phyloP scores from a whole-genome alignment of 768 basidiomycete genomes.

The Cystobasidium onofrii region DNA sequence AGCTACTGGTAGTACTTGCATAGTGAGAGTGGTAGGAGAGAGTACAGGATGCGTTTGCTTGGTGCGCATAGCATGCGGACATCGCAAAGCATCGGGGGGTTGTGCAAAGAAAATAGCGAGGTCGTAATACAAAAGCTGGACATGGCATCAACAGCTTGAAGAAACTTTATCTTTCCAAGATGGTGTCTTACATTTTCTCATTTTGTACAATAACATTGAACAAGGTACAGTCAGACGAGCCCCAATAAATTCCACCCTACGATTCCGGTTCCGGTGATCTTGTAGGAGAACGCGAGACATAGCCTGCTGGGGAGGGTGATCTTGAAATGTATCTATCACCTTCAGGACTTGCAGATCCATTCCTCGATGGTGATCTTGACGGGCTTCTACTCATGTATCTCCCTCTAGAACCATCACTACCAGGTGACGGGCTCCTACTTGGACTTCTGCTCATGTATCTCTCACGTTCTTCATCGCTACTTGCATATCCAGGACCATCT shows the following conservation, averaged over 20 bases:
- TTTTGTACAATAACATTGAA: too few relatives aligned
- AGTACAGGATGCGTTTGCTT: too few relatives aligned
- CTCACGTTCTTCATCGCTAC: background rate
- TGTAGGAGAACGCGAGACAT: slow-evolving; percentile 4
- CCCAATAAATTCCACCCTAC: background rate
- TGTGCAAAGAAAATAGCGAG: too few relatives aligned
- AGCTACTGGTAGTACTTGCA: too few relatives aligned
- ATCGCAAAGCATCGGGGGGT: too few relatives aligned
- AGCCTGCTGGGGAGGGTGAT: slow-evolving; percentile 17
- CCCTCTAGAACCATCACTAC: background rate
- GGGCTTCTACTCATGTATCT: background rate
- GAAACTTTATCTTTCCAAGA: too few relatives aligned
- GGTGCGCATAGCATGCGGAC: too few relatives aligned
- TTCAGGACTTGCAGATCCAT: background rate
- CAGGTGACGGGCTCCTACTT: background rate
- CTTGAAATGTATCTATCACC: slow-evolving; percentile 11
- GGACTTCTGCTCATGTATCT: background rate
- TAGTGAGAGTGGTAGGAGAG: too few relatives aligned
- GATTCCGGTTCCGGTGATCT: slow-evolving; percentile 16
- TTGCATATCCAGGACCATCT: background rate
- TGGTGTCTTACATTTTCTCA: slow-evolving; percentile 45
- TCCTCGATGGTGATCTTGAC: slow-evolving; percentile 10
- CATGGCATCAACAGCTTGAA: too few relatives aligned
- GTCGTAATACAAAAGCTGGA: too few relatives aligned
- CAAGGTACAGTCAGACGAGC: background rate